Base-by-base conservation (phyloP, 176 grass and related monocot genomes). In the Coix lacrymajobi region DNA sequence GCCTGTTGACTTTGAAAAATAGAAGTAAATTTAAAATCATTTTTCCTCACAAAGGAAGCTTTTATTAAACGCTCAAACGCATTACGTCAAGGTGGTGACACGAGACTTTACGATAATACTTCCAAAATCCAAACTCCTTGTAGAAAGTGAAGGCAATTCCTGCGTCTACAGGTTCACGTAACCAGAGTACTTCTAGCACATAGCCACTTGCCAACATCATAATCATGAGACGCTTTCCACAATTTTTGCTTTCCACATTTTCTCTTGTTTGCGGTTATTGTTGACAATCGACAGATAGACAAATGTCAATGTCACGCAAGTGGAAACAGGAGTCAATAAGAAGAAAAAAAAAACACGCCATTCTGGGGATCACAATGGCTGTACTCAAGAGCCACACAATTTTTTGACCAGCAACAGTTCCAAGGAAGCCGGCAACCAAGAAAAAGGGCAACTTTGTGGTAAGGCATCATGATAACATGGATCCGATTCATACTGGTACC, bases 401-500 rank as follows among this genome's bases (percentile, higher is more conserved):
- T 79, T 85, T 54, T 54, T 54, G 14, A 85, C 83, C 39, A 41
- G n/a, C 36, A 28, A 10, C 16, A 17, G 22, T 71, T 77, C 57
- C 37, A 49, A 62, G 40, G 5, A 58, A 49, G 41, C 32, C 3
- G 17, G 32, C 5, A 57, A 54, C 76, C 24, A 26, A 52, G 41
- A 52, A 71, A 49, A 51, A 30, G 16, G 54, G 20, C 6, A 52
- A 17, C 51, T 54, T 37, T 49, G 14, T 44, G 14, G 20, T 30
- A 86, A 64, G 49, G 67, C 68, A 80, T 86, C 25, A 79, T 29
- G 15, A 17, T 6, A 22, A 26, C 84, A 73, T 65, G 16, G 25
- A 73, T 64, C 1, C 25, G 12, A 31, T 86, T 80, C 84, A 80
- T 66, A 80, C 69, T 24, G 15, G 54, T 52, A 29, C 6, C 0